phyloP scores from a whole-genome alignment of 805 yeast species.

The Yarrowia phangngaensis region DNA sequence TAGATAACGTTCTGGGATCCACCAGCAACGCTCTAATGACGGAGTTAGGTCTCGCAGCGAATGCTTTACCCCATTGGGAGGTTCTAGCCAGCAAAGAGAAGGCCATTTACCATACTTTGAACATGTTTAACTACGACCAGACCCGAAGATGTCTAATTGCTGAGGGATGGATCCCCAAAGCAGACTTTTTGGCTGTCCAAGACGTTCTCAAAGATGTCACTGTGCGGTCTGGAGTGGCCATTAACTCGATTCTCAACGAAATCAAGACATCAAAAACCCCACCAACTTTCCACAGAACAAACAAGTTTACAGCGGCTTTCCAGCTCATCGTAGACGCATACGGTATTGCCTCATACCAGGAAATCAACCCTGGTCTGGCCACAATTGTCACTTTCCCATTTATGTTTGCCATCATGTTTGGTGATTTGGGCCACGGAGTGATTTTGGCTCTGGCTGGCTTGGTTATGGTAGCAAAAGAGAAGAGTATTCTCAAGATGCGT shows the following conservation, averaged over 20 bases:
- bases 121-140: conserved; percentile 74
- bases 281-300: conserved; percentile 89
- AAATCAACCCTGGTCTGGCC: conserved; percentile 93
- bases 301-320: conserved; percentile 87
- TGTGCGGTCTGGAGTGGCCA: conserved; percentile 43
- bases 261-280: conserved; percentile 80
- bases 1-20: conserved; percentile 57
- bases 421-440: conserved; percentile 95
- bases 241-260: conserved; percentile 49
- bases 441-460: conserved; percentile 71
- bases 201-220: conserved; percentile 60
- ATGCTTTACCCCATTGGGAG: conserved; percentile 71
- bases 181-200: conserved; percentile 59
- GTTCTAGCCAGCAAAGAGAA: conserved; percentile 70
- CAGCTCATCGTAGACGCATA: conserved; percentile 93
- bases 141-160: conserved; percentile 79
- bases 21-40: conserved; percentile 65
- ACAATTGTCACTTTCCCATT: conserved; percentile 95
- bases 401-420: conserved; percentile 98
- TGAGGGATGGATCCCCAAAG: conserved; percentile 96
- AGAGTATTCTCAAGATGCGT: conserved; percentile 52
- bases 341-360: conserved; percentile 89
- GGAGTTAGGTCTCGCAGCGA: conserved; percentile 73
- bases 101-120: conserved; percentile 71
- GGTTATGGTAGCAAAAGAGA: conserved; percentile 67